phyloP scores from a whole-genome alignment of 169 alveolate genomes.

The Babesia caballi region DNA sequence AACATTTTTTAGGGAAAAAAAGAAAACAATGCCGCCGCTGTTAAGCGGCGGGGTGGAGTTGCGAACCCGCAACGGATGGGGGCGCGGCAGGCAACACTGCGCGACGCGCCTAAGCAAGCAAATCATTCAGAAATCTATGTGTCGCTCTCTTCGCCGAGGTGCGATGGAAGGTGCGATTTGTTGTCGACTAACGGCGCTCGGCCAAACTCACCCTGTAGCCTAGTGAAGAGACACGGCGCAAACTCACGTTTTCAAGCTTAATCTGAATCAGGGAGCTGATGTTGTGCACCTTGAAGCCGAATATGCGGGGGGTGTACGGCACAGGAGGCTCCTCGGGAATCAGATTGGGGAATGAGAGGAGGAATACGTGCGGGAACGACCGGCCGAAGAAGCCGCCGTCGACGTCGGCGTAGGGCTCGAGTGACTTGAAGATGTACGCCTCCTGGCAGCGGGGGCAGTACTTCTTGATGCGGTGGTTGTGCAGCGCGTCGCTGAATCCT shows the following conservation, averaged over 20 bases:
- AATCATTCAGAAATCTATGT: background rate
- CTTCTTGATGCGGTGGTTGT: constrained; percentile 89
- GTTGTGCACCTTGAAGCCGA: constrained; percentile 80
- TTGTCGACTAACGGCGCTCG: background rate
- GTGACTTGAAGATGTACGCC: constrained; percentile 77
- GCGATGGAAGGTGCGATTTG: constrained; percentile 7
- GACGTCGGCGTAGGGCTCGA: constrained; percentile 82
- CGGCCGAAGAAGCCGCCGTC: constrained; percentile 97
- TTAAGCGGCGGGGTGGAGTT: background rate
- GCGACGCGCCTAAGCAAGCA: background rate
- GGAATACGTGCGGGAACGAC: constrained; percentile 90
- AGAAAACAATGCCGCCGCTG: background rate
- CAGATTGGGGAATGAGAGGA: constrained; percentile 86
- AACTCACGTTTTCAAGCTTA: constrained; percentile 63
- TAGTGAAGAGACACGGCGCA: background rate
- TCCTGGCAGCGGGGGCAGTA: constrained; percentile 97
- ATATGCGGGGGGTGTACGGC: constrained; percentile 78
- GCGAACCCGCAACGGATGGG: constrained; percentile 1
- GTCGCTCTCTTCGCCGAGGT: constrained; percentile 16
- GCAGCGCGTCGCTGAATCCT: constrained; percentile 90
- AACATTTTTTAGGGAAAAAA: constrained; percentile 23
- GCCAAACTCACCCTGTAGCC: constrained; percentile 31
- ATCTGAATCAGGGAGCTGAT: constrained; percentile 61
- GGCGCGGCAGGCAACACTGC: constrained; percentile 4
- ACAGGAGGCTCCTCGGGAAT: constrained; percentile 78